Evolutionary conservation across 1,284 basidiomycete species (phyloP).

Genomic region (Trametes sp.): DNA sequence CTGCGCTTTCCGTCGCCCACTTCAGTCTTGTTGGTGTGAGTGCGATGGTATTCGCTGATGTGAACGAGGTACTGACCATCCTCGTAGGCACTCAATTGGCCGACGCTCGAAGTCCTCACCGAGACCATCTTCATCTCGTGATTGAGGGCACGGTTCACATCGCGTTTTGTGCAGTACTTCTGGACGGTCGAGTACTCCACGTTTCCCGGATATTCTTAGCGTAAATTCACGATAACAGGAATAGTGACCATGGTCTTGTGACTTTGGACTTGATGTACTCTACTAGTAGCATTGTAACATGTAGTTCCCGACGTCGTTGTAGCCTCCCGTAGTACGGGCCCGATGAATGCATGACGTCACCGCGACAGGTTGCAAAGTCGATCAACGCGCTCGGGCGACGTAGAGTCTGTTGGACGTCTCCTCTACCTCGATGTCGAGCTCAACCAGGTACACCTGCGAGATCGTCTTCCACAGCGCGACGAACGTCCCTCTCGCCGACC

Average conservation of each 20-base stretch:
- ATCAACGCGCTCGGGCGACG: background rate
- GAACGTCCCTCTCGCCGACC: conserved; percentile 51
- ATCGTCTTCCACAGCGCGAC: conserved; percentile 50
- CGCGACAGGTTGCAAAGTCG: background rate
- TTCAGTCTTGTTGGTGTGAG: conserved; percentile 31
- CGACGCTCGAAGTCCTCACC: conserved; percentile 18
- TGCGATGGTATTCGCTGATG: background rate
- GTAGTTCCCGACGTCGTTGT: background rate
- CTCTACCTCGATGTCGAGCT: conserved; percentile 10
- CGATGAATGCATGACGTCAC: background rate
- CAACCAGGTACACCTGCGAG: conserved; percentile 45
- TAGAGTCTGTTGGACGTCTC: background rate
- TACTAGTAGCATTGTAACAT: background rate
- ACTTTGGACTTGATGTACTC: too few relatives aligned
- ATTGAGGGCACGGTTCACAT: background rate
- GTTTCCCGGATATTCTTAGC: too few relatives aligned
- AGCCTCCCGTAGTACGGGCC: background rate
- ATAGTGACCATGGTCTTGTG: background rate
- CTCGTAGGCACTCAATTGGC: conserved; percentile 14
- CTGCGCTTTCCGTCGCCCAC: conserved; percentile 23
- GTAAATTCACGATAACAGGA: background rate
- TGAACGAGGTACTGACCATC: background rate
- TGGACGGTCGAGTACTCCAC: too few relatives aligned
- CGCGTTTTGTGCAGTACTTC: background rate
- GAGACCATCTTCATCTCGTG: conserved; percentile 19